Evolutionary conservation across 2,329 filamentous ascomycete genomes (phyloP).

Genomic region (Ophiostoma ulmi): DNA sequence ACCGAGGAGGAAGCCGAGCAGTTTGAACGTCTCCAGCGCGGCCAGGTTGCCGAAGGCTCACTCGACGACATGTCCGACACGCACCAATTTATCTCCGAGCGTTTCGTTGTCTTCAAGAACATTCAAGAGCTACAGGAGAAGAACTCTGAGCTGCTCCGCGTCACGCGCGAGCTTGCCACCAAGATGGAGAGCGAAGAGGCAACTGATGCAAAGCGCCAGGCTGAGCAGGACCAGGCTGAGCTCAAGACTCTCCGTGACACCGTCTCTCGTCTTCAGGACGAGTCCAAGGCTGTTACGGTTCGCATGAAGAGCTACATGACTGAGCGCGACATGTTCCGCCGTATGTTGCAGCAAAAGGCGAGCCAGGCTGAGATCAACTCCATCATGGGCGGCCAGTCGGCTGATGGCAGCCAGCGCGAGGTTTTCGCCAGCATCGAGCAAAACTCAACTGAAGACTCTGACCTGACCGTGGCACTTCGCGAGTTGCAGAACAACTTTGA

Average conservation of each 20-base stretch:
- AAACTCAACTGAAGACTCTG: conserved; percentile 49
- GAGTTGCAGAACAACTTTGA: conserved; percentile 90
- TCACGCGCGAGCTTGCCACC: conserved; percentile 78
- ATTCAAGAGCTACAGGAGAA: conserved; percentile 79
- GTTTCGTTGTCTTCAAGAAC: conserved; percentile 84
- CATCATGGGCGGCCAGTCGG: conserved; percentile 62
- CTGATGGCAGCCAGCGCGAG: conserved; percentile 47
- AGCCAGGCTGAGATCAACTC: conserved; percentile 59
- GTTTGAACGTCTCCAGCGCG: conserved; percentile 70
- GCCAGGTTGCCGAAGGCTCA: conserved; percentile 66
- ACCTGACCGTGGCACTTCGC: conserved; percentile 72
- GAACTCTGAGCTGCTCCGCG: conserved; percentile 76
- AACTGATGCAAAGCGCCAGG: conserved; percentile 58
- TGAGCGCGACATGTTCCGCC: conserved; percentile 95
- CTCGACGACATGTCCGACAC: conserved; percentile 75
- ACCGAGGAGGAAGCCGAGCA: conserved; percentile 67
- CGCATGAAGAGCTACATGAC: conserved; percentile 90
- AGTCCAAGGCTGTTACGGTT: conserved; percentile 73
- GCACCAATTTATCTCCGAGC: conserved; percentile 80
- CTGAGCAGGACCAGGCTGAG: conserved; percentile 61
- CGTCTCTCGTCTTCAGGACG: conserved; percentile 59
- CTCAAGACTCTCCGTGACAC: conserved; percentile 52
- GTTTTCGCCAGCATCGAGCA: conserved; percentile 56
- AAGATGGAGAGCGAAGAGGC: conserved; percentile 90
- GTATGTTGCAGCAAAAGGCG: conserved; percentile 73